These are phyloP conservation scores for Colletotrichum graminicola DNA, from an alignment of 2,329 filamentous ascomycete genomes.

Conservation along the genomic window DNA sequence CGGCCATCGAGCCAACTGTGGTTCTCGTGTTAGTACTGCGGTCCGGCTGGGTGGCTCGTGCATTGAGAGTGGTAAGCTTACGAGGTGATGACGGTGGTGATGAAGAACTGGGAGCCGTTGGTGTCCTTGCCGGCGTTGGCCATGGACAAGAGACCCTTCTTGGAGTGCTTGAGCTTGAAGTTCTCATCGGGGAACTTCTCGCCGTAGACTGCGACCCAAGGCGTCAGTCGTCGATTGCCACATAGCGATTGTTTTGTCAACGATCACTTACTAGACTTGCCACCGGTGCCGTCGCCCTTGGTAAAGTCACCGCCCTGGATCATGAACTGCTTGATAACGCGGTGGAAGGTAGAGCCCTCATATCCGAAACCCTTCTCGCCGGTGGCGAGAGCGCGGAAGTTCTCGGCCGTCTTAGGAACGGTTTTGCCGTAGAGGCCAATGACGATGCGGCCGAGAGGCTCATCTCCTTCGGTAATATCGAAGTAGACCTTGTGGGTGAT, in stretches of 20 bases:
- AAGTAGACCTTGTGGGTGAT: slow-evolving; percentile 97
- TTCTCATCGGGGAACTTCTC: slow-evolving; percentile 89
- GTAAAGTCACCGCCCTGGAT: slow-evolving; percentile 93
- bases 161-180: slow-evolving; percentile 95
- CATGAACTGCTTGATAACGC: slow-evolving; percentile 92
- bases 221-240: neutral
- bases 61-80: slow-evolving; percentile 55
- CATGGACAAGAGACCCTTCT: slow-evolving; percentile 87
- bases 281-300: slow-evolving; percentile 83
- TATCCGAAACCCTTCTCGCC: slow-evolving; percentile 91
- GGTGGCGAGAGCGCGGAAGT: slow-evolving; percentile 84
- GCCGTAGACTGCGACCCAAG: slow-evolving; percentile 74
- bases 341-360: slow-evolving; percentile 86
- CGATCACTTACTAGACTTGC: slow-evolving; percentile 78
- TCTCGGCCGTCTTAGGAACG: slow-evolving; percentile 79
- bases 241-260: neutral
- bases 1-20: slow-evolving; percentile 82
- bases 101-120: slow-evolving; percentile 93
- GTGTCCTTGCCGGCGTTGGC: slow-evolving; percentile 88
- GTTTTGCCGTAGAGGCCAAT: slow-evolving; percentile 91
- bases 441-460: slow-evolving; percentile 79
- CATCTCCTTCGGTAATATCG: slow-evolving; percentile 82
- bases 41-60: slow-evolving; percentile 9
- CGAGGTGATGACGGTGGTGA: slow-evolving; percentile 84
- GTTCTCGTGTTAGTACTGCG: slow-evolving; percentile 12